phyloP scores from a whole-genome alignment of 176 grass and related monocot genomes.

The Triticum dicoccoides region DNA sequence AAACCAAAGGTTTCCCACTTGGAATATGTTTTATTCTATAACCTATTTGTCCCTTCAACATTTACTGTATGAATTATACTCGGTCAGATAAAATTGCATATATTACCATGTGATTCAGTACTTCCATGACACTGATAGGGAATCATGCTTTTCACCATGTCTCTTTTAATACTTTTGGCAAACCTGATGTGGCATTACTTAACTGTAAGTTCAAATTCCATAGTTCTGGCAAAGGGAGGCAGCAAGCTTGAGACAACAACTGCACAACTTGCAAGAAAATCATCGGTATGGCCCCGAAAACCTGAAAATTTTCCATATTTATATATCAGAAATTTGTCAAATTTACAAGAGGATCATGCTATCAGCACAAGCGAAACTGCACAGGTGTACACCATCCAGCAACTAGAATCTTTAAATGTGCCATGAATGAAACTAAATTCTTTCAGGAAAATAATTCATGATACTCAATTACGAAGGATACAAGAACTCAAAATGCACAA shows the following conservation, averaged over 20 bases:
- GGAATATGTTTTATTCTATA: neutral
- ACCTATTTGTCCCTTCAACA: neutral
- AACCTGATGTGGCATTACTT: slow-evolving; percentile 20
- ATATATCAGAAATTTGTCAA: neutral
- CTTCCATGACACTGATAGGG: neutral
- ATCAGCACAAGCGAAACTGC: neutral
- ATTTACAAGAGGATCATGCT: neutral
- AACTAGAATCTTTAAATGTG: neutral
- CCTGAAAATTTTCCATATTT: slow-evolving; percentile 26
- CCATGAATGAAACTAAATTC: neutral
- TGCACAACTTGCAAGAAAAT: slow-evolving; percentile 98
- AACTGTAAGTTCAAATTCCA: slow-evolving; percentile 35
- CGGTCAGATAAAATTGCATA: neutral
- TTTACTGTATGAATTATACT: neutral
- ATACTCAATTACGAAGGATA: neutral
- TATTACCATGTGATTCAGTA: slow-evolving; percentile 4
- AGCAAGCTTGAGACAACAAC: slow-evolving; percentile 99
- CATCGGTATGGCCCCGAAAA: slow-evolving; percentile 55
- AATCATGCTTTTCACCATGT: neutral
- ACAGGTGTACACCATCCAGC: neutral
- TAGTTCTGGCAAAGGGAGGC: slow-evolving; percentile 94
- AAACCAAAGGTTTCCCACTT: neutral
- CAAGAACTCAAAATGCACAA: neutral
- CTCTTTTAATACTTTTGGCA: slow-evolving; percentile 23
- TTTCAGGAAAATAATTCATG: neutral